Base-by-base conservation (phyloP, 805 yeast species). In the Diddensiella santjacobensis region DNA sequence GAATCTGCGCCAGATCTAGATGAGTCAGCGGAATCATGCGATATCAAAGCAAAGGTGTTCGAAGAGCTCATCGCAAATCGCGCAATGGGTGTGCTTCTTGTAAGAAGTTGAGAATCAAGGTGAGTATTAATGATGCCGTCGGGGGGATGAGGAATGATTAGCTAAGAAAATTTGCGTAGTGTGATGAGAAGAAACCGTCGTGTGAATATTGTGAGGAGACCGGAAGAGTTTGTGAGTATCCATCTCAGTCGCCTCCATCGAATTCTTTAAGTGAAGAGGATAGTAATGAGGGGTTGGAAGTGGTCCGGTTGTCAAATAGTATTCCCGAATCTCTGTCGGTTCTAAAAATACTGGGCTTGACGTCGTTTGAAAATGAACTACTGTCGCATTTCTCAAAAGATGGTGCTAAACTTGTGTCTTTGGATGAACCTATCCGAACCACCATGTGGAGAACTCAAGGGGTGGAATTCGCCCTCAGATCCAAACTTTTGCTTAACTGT, bases 161-260 rank as follows among this genome's bases (percentile, higher is more conserved):
- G 31, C 31, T 35, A 35, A 6, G 6, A 10, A 8, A 8, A 26
- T 35, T 6, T 40, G 8, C 24, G 13, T n/a, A 50, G 50, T 53
- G 56, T 40, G 45, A 51, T 30, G 56, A 53, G 40, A 38, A 23
- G 10, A 47, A 47, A 36, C 56, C 56, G 5, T 11, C 40, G 13
- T 53, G 56, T 38, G 52, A 45, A 36, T 50, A 53, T 30, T 53
- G 56, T 30, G 31, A 17, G 17, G 50, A 47, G 4, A 48, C 52
- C 11, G 40, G 42, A 2, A 30, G 49, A 18, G 33, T 23, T 15
- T 53, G 56, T 30, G 41, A 38, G 40, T 29, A 40, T 22, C 47
- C 22, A 2, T 29, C 18, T 2, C 18, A 11, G 13, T 6, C 24
- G 5, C 31, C 31, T 8, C 31, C 31, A 26, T 8, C 13, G 13